Evolutionary conservation across 1,284 basidiomycete genomes (phyloP).

Genomic region (Porodaedalea pini): DNA sequence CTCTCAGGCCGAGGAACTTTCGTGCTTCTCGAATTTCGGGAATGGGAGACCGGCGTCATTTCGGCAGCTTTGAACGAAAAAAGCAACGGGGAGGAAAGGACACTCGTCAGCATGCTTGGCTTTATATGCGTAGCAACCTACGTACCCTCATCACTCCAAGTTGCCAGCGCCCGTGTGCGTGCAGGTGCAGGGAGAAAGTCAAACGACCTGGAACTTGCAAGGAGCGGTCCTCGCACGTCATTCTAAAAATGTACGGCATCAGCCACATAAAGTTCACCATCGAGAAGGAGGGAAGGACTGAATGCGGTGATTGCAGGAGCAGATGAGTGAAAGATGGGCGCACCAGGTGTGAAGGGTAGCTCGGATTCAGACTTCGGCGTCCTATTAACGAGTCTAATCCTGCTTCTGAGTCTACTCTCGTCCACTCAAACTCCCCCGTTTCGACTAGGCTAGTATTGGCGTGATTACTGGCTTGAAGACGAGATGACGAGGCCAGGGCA

Average conservation of each 20-base stretch:
- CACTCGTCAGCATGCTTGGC: not conserved
- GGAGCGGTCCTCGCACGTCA: conserved; percentile 1
- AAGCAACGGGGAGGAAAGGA: not conserved
- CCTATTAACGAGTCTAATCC: not conserved
- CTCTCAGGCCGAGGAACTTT: not conserved
- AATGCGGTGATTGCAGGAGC: not conserved
- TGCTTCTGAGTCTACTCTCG: conserved; percentile 2
- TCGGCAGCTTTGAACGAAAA: conserved; percentile 1
- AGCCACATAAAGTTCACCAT: not conserved
- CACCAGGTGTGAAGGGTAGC: conserved; percentile 10
- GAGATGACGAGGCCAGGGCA: conserved; percentile 11
- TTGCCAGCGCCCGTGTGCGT: not conserved
- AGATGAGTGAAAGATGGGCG: not conserved
- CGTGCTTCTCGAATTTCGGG: conserved; percentile 6
- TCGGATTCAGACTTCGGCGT: not conserved
- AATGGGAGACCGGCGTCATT: conserved; percentile 6
- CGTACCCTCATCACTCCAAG: not conserved
- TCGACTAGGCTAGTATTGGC: not conserved
- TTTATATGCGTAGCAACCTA: not conserved
- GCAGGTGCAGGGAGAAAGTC: not conserved
- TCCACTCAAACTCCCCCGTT: not conserved
- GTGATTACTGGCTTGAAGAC: not conserved
- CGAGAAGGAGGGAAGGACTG: not conserved
- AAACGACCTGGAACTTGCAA: not conserved
- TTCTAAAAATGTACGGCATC: not conserved